phyloP scores from a whole-genome alignment of 371 early-diverging fungal genomes.

The Rhizopus stolonifer region DNA sequence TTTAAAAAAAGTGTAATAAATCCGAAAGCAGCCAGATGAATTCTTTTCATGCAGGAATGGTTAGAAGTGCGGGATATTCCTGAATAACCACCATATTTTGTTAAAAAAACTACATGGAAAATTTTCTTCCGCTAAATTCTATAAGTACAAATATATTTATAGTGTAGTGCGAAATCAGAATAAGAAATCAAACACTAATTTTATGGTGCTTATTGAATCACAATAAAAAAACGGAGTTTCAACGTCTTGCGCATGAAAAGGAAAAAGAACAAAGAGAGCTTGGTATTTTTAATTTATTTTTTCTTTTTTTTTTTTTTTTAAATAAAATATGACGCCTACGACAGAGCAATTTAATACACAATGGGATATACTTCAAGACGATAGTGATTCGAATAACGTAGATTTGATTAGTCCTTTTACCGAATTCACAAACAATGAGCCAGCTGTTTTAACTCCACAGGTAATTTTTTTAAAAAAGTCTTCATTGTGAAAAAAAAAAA shows the following conservation, averaged over 20 bases:
- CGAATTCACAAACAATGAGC: slow-evolving; percentile 8
- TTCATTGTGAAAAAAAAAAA: neutral
- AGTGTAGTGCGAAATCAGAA: no score
- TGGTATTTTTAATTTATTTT: neutral
- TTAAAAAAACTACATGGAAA: no score
- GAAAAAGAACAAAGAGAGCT: neutral
- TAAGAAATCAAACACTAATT: no score
- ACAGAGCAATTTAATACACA: slow-evolving; percentile 36
- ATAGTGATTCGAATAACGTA: neutral
- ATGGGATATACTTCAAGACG: slow-evolving; percentile 31
- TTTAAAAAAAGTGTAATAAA: no score
- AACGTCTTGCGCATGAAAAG: neutral
- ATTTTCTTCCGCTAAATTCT: no score
- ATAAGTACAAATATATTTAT: no score
- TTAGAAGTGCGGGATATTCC: no score
- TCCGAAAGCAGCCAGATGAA: no score
- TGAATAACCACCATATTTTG: no score
- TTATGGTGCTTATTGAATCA: no score
- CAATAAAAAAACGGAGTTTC: no score
- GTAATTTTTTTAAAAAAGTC: neutral
- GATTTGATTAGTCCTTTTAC: slow-evolving; percentile 13
- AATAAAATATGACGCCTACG: slow-evolving; percentile 20
- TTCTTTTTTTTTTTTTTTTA: neutral
- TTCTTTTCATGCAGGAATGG: no score
- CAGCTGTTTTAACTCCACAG: slow-evolving; percentile 16